Percentiles rank a stretch among this genome's conserved stretches.
phyloP scores from a whole-genome alignment of 305 asterid genomes.

The Solanum hybrid region DNA sequence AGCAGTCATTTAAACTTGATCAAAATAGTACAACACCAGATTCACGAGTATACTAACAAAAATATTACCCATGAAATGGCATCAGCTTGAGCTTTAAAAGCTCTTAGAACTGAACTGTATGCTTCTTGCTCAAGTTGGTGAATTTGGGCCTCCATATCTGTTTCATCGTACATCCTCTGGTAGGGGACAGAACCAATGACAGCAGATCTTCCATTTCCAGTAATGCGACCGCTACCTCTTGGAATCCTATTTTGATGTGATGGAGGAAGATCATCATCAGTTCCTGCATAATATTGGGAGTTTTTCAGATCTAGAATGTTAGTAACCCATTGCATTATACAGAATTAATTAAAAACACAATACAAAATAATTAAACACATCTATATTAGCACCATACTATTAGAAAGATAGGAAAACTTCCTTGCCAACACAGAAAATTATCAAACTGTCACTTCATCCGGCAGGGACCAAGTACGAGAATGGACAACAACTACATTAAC shows the following conservation, averaged over 20 bases:
- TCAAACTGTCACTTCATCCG: neutral
- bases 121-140: slow-evolving; percentile 94
- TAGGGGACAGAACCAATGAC: slow-evolving; percentile 43
- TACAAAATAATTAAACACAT: neutral
- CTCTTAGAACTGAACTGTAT: slow-evolving; percentile 78
- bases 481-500: neutral
- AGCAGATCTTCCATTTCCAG: slow-evolving; percentile 64
- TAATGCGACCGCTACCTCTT: slow-evolving; percentile 50
- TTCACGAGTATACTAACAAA: slow-evolving; percentile 11
- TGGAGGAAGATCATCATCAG: slow-evolving; percentile 73
- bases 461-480: neutral
- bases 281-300: slow-evolving; percentile 39
- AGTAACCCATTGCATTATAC: neutral
- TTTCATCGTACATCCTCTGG: slow-evolving; percentile 35
- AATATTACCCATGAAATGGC: slow-evolving; percentile 76
- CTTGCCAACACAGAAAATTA: neutral
- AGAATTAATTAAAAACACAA: neutral
- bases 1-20: slow-evolving; percentile 25
- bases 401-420: neutral
- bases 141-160: slow-evolving; percentile 67
- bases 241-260: slow-evolving; percentile 68
- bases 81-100: slow-evolving; percentile 93
- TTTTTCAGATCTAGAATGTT: neutral
- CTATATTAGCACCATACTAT: neutral
- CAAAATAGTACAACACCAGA: slow-evolving; percentile 19